Evolutionary conservation across 495 filamentous ascomycete species (phyloP), one percentile per base, ranked within the genome.

Genomic region (Xylaria flabelliformis): DNA sequence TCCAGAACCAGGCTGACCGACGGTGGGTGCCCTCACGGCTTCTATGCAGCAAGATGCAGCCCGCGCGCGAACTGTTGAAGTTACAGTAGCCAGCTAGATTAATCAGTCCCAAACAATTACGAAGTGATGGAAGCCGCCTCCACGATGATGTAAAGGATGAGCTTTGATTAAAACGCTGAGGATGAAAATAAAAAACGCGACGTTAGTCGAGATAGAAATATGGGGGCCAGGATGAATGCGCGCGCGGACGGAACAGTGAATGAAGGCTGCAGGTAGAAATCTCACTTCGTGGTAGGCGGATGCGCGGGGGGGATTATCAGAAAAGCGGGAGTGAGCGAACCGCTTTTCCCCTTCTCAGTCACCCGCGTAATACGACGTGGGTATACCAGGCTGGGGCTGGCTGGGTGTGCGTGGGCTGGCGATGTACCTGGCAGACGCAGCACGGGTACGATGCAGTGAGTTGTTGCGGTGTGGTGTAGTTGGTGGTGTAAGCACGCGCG

Each of bases 361-460:
- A 67, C 72, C 76, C 74, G 76, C 76, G 77, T 76, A 79, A 78
- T 79, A 78, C 77, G 77, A 79, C 77, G 69, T 76, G 64, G 71
- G 64, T 68, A 64, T 63, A 44, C 65, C 64, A 55, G 69, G 73
- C 77, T 75, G 75, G 77, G 75, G 77, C 77, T 70, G 61, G 67
- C 50, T 70, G 72, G 62, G 62, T 51, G 36, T 70, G 71, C 72
- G 69, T 68, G 72, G 73, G 67, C 67, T 66, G 63, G 67, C 66
- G 69, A 72, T 56, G 72, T 72, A 63, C 70, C 68, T 74, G 68
- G 64, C 68, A 71, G 69, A 70, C 68, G 69, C 56, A 71, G 69
- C n/a, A 71, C 72, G 62, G 58, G 58, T 70, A 66, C 72, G 72
- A 70, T 76, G 77, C 74, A 78, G 77, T 74, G 77, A 74, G 36